Evolutionary conservation across 306 rosid species (phyloP).

Genomic region (Dalbergia cochinchinensis): DNA sequence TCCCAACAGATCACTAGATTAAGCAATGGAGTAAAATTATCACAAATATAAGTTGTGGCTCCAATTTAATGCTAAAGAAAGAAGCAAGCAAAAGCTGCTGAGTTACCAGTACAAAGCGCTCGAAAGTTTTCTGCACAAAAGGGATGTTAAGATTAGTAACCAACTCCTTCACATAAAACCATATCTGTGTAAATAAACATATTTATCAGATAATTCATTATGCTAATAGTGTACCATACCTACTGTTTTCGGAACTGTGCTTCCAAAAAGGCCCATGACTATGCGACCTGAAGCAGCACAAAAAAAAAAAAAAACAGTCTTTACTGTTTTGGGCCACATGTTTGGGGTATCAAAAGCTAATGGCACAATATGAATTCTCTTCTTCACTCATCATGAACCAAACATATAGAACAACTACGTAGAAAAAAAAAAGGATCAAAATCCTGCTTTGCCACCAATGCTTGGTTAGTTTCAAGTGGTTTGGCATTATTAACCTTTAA

Average conservation of each 20-base stretch:
- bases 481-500: no score
- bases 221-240: constrained; percentile 53
- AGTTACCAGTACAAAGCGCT: constrained; percentile 91
- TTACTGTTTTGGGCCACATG: background rate
- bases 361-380: constrained; percentile 1
- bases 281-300: constrained; percentile 69
- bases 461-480: no score
- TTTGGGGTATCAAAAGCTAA: background rate
- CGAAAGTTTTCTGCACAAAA: constrained; percentile 79
- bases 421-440: background rate
- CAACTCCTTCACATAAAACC: constrained; percentile 41
- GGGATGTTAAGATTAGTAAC: constrained; percentile 39
- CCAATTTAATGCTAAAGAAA: constrained; percentile 18
- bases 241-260: constrained; percentile 77
- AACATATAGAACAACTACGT: background rate
- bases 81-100: constrained; percentile 52
- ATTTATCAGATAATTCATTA: constrained; percentile 14
- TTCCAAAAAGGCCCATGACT: constrained; percentile 82
- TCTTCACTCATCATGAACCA: constrained; percentile 16
- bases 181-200: constrained; percentile 33
- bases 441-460: background rate
- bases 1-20: constrained; percentile 27
- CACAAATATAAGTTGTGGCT: constrained; percentile 25
- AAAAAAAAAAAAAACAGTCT: constrained; percentile 25
- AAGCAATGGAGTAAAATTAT: constrained; percentile 15